A percentile compares a stretch with the other conserved stretches of the same genome.
These are phyloP conservation scores for Penicillium sumatraense DNA, from an alignment of 2,329 filamentous ascomycete species.

Conservation along the genomic window DNA sequence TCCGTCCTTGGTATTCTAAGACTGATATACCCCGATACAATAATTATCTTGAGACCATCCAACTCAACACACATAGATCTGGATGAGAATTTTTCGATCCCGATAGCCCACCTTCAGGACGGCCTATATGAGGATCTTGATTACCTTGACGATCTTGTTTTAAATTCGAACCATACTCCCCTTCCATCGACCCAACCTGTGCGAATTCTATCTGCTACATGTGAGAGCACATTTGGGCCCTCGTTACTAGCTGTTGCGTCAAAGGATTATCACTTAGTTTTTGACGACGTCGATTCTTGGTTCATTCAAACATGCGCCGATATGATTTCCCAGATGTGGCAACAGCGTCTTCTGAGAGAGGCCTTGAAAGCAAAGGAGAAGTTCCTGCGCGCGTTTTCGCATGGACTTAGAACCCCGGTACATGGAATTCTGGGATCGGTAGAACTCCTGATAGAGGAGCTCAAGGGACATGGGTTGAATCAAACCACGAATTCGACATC, in stretches of 20 bases:
- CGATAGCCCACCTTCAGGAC: constrained; percentile 3
- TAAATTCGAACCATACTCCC: constrained; percentile 6
- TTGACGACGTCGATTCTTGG: constrained; percentile 19
- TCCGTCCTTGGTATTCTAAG: not conserved
- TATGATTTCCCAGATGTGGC: not conserved
- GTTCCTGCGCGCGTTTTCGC: constrained; percentile 17
- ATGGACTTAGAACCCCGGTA: constrained; percentile 17
- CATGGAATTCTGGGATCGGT: constrained; percentile 19
- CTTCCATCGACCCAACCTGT: constrained; percentile 3
- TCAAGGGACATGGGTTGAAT: not conserved
- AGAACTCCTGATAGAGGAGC: constrained; percentile 11
- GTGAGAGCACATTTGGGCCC: constrained; percentile 11
- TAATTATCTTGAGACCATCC: not conserved
- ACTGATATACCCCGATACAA: not conserved
- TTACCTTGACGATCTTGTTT: constrained; percentile 1
- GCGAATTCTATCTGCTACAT: constrained; percentile 7
- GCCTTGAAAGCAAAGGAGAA: constrained; percentile 18
- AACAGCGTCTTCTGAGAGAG: constrained; percentile 7
- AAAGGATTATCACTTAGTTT: constrained; percentile 15
- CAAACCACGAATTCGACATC: not conserved
- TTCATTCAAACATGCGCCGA: constrained; percentile 15
- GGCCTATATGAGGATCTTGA: constrained; percentile 13
- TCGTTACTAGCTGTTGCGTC: constrained; percentile 15
- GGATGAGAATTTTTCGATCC: not conserved
- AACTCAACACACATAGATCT: not conserved